A percentile compares a stretch with the other conserved stretches of the same genome.
phyloP scores from a whole-genome alignment of 1,284 basidiomycete genomes.

The Leccinum huronense region DNA sequence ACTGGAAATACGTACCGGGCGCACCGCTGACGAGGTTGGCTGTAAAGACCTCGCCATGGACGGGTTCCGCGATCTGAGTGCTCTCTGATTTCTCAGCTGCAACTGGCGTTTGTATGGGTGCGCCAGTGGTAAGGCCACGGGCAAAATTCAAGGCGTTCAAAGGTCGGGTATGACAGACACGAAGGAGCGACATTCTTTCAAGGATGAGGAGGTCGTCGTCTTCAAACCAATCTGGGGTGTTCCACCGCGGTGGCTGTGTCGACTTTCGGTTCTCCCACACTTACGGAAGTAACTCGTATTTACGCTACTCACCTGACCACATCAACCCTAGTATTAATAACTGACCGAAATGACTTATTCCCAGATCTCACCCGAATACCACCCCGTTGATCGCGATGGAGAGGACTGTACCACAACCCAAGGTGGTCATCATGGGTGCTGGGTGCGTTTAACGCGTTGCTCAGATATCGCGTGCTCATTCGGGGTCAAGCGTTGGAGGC shows the following conservation, averaged over 20 bases:
- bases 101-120: slow-evolving; percentile 26
- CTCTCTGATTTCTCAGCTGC: slow-evolving; percentile 28
- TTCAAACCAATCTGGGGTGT: slow-evolving; percentile 10
- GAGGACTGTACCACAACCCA: slow-evolving; percentile 8
- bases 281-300: not conserved
- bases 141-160: slow-evolving; percentile 19
- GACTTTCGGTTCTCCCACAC: not conserved
- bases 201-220: not conserved
- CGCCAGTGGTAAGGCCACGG: slow-evolving; percentile 25
- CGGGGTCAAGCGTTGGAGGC: slow-evolving; percentile 21
- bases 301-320: slow-evolving; percentile 2
- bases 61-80: slow-evolving; percentile 35
- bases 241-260: slow-evolving; percentile 25
- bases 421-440: slow-evolving; percentile 26
- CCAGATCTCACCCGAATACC: not conserved
- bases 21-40: slow-evolving; percentile 80
- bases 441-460: slow-evolving; percentile 20
- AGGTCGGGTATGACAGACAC: slow-evolving; percentile 35
- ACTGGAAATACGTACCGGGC: slow-evolving; percentile 51
- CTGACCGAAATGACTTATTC: not conserved
- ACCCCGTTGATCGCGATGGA: slow-evolving; percentile 12
- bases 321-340: slow-evolving; percentile 14
- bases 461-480: slow-evolving; percentile 8
- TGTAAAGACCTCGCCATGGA: slow-evolving; percentile 59
- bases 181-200: slow-evolving; percentile 43